Base-by-base conservation (phyloP, 257 asterid genomes). In the Paraleonurus japonicus region DNA sequence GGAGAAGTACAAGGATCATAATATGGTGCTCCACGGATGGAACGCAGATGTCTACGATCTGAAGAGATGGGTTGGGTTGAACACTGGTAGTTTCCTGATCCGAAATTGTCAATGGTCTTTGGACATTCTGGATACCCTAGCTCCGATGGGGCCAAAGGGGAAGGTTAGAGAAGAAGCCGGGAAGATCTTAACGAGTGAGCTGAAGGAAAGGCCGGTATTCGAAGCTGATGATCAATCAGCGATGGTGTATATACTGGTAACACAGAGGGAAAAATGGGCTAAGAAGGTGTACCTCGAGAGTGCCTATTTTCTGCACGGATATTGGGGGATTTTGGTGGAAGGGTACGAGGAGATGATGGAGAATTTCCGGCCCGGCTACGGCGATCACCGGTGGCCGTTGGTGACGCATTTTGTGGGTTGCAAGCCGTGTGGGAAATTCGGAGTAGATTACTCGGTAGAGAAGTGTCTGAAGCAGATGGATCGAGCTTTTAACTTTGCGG, bases 91-190 rank as follows among this genome's bases (percentile, higher is more conserved):
- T 57, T 57, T 57, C 63, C 28, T 57, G 63, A 57, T 57, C 10
- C 37, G 63, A 10, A 57, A 57, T 1, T 57, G 63, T 5, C 63
- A 57, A 12, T 57, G 63, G 63, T 57, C 63, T 17, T 57, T 57
- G 37, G 63, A 57, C n/a, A 11, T 57, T 26, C 63, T 57, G 8
- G 63, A 57, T 57, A 27, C 63, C 20, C 35, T 57, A 27, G 63
- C 63, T 26, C 63, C 63, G 35, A 57, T 57, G 63, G 39, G 63
- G 35, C 63, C 63, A 4, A 57, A 57, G 37, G 63, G 63, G 20
- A 57, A 24, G 35, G 2, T 26, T 7, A 5, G 63, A 2, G 63
- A 57, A 4, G 63, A 57, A 9, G 63, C 63, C 0, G 63, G 63
- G 11, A 57, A 26, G 37, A 5, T 57, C 35, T 13, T 57, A 5